A percentile compares a stretch with the other conserved stretches of the same genome.
These are phyloP conservation scores for Claviceps sp. DNA, from an alignment of 2,329 filamentous ascomycete genomes.

Conservation along the genomic window DNA sequence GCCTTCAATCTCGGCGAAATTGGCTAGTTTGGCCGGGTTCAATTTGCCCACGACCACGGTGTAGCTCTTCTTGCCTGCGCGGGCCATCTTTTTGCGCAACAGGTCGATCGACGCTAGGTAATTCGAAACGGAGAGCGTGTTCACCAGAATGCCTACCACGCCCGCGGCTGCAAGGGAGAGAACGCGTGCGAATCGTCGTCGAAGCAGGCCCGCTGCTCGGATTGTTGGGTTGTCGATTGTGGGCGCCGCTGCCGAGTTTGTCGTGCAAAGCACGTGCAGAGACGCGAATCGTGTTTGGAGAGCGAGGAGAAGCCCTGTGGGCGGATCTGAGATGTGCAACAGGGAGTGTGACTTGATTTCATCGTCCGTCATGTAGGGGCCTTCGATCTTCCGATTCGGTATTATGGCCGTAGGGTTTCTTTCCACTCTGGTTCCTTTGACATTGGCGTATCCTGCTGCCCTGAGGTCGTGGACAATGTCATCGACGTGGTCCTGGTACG, in stretches of 20 bases:
- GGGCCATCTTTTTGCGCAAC: conserved; percentile 58
- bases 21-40: conserved; percentile 89
- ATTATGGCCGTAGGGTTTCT: conserved; percentile 69
- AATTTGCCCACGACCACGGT: conserved; percentile 94
- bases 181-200: conserved; percentile 78
- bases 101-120: conserved; percentile 71
- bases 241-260: conserved; percentile 25
- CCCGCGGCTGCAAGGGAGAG: conserved; percentile 67
- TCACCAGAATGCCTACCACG: conserved; percentile 88
- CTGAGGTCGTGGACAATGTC: conserved; percentile 40
- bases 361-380: conserved; percentile 22
- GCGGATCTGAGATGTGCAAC: conserved; percentile 74
- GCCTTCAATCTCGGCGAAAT: conserved; percentile 87
- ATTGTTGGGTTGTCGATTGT: conserved; percentile 31
- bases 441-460: conserved; percentile 51
- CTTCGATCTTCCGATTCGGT: conserved; percentile 63
- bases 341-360: conserved; percentile 55
- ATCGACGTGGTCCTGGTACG: conserved; percentile 63
- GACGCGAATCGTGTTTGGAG: conserved; percentile 69
- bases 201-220: conserved; percentile 45
- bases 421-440: conserved; percentile 58
- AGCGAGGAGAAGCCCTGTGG: conserved; percentile 71
- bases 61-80: conserved; percentile 86
- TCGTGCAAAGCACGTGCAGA: conserved; percentile 64
- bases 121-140: conserved; percentile 84